phyloP scores from a whole-genome alignment of 2,329 filamentous ascomycete species.

The Fusarium sp. region DNA sequence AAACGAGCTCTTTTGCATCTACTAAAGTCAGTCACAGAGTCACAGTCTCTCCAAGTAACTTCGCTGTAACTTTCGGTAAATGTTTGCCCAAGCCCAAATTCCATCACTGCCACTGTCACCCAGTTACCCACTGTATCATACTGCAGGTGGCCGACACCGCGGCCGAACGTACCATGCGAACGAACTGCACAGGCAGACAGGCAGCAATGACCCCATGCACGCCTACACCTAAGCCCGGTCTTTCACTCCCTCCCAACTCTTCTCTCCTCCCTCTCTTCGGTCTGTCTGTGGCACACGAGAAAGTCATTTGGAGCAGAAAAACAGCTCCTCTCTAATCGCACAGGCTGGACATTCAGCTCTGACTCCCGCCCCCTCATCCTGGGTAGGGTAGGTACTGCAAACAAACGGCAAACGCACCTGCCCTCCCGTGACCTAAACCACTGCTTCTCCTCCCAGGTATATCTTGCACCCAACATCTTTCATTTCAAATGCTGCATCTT shows the following conservation, averaged over 20 bases:
- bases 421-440: neutral
- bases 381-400: neutral
- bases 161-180: neutral
- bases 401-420: neutral
- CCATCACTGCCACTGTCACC: neutral
- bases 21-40: neutral
- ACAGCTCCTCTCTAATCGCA: neutral
- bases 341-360: neutral
- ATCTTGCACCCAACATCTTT: neutral
- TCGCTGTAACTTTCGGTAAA: neutral
- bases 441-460: neutral
- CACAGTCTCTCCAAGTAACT: neutral
- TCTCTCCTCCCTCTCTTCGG: neutral
- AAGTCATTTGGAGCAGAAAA: neutral
- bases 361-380: neutral
- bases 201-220: conserved; percentile 2
- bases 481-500: neutral
- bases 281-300: neutral
- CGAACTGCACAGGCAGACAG: neutral
- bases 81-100: neutral
- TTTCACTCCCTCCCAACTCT: neutral
- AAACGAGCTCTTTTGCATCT: neutral
- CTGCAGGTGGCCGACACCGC: neutral
- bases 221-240: neutral
- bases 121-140: neutral